Base-by-base conservation (phyloP, 2,329 filamentous ascomycete species). In the Elsinoe ampelina region DNA sequence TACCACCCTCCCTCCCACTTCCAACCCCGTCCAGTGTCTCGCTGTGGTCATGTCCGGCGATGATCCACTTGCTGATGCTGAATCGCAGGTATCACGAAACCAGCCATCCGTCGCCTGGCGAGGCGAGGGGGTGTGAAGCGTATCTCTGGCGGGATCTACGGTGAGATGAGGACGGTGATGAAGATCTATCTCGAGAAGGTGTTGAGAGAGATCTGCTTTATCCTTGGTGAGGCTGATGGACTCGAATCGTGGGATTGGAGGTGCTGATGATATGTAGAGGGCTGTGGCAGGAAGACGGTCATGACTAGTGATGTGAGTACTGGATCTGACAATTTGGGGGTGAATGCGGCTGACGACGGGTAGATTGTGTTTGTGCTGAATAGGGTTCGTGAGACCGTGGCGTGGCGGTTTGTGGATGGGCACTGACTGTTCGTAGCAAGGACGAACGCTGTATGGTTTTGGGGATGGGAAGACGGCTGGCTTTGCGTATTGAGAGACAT, bases 91-190 rank as follows among this genome's bases (percentile, higher is more conserved):
- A 96, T 96, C 73, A 96, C 91, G 72, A 96, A 96, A 87, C 91
- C 91, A 69, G 91, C 91, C 70, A 96, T 96, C 77, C 87, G 91
- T 71, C 91, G 91, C 93, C 90, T 96, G 74, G 91, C 91, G 64
- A 91, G 91, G 79, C 90, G 91, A 93, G 91, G 91, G 77, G 91
- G 91, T 91, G 91, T 96, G 82, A 96, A 96, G 88, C 91, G 91
- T 95, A 96, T 96, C 71, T 95, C 90, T 71, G 91, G 90, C 73
- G 95, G 87, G 85, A 89, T 89, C 78, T 89, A 89, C 79, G 85
- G 87, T 72, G 84, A 89, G 79, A 89, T 86, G 67, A 85, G 86
- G 71, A 84, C 84, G 80, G 86, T 89, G 68, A 80, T 89, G 68
- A 89, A 89, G 82, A 85, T 84, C 73, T 89, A 89, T 83, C 84